These are phyloP conservation scores for Forsythia suspensa DNA, from an alignment of 257 asterid species.

Conservation along the genomic window DNA sequence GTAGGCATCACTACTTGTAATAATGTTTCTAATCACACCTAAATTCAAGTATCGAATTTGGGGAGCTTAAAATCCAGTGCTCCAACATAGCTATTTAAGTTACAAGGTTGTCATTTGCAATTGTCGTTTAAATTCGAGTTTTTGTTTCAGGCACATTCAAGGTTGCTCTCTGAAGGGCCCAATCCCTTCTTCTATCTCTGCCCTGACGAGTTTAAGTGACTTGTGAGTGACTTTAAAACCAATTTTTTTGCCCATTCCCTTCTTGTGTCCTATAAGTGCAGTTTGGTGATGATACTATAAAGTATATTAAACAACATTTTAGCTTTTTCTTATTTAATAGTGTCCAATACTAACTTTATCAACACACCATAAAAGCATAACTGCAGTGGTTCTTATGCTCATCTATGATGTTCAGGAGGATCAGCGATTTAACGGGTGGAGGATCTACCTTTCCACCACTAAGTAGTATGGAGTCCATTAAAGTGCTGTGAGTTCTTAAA, in stretches of 20 bases:
- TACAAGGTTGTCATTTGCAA: not conserved
- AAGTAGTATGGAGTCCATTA: conserved; percentile 49
- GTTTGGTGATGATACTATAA: not conserved
- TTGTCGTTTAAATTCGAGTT: conserved; percentile 11
- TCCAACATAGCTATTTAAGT: not conserved
- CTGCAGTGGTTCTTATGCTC: conserved; percentile 8
- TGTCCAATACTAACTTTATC: not conserved
- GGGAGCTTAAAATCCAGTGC: not conserved
- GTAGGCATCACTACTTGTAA: not conserved
- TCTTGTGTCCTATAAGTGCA: not conserved
- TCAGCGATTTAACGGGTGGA: conserved; percentile 71
- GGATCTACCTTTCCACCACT: conserved; percentile 67
- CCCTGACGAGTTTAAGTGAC: conserved; percentile 64
- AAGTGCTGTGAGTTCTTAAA: conserved; percentile 60
- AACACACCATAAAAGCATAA: not conserved
- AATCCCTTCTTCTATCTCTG: conserved; percentile 71
- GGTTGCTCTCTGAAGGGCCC: conserved; percentile 95
- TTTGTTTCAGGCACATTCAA: conserved; percentile 72
- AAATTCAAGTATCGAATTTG: conserved; percentile 5
- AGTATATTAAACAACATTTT: not conserved
- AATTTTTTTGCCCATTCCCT: not conserved
- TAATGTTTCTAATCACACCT: not conserved
- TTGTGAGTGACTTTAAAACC: conserved; percentile 48
- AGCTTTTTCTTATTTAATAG: not conserved
- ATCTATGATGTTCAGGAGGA: conserved; percentile 65